Evolutionary conservation across 768 basidiomycete genomes (phyloP).

Genomic region (Calocybe gangraenosa): DNA sequence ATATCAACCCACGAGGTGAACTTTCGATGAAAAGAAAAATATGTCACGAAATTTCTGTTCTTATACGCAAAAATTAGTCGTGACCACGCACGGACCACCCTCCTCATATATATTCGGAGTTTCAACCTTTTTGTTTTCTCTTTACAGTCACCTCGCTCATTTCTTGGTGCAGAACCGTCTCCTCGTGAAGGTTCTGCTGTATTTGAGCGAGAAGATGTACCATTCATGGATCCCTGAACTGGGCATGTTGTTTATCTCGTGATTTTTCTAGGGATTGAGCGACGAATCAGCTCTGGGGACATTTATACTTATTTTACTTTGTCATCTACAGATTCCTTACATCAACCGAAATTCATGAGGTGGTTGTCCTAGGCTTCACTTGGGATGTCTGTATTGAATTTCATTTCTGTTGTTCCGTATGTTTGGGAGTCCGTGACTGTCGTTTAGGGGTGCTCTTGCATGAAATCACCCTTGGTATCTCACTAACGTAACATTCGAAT

Average conservation of each 20-base stretch:
- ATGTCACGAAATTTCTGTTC: slow-evolving; percentile 22
- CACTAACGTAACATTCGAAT: no score
- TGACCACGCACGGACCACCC: slow-evolving; percentile 50
- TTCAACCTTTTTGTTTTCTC: slow-evolving; percentile 1
- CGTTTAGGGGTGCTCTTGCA: no score
- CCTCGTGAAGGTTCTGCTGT: slow-evolving; percentile 12
- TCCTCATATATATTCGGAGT: slow-evolving; percentile 20
- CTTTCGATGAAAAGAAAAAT: slow-evolving; percentile 53
- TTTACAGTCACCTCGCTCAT: slow-evolving; percentile 18
- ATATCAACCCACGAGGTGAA: slow-evolving; percentile 71
- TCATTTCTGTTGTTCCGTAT: no score
- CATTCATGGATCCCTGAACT: slow-evolving; percentile 39
- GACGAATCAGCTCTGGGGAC: slow-evolving; percentile 74
- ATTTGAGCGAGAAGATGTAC: slow-evolving; percentile 45
- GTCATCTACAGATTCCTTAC: neutral
- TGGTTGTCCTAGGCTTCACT: no score
- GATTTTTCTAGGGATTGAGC: slow-evolving; percentile 42
- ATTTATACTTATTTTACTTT: slow-evolving; percentile 17
- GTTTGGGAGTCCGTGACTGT: no score
- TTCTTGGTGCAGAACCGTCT: slow-evolving; percentile 12
- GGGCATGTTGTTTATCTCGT: slow-evolving; percentile 66
- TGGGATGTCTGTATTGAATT: no score
- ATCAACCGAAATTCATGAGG: no score
- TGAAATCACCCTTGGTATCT: no score
- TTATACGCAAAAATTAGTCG: slow-evolving; percentile 1